Conservation (phyloP, 176 grass and related monocot genomes). For the Alopecurus myosuroides region DNA sequence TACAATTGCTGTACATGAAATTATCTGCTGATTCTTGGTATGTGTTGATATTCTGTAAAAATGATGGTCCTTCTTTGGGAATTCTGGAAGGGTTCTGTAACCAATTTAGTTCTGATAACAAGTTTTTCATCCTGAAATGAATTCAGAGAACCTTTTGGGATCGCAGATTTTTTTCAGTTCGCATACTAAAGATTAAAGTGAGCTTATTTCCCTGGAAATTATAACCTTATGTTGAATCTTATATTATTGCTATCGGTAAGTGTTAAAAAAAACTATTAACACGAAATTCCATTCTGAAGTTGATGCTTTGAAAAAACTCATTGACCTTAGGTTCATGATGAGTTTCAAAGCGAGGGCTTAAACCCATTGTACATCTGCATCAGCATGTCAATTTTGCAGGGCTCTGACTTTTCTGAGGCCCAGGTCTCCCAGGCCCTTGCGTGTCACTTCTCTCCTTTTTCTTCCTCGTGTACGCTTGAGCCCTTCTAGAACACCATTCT, state of each 20-base stretch:
- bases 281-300: not conserved
- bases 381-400: conserved; percentile 12
- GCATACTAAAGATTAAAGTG: not conserved
- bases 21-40: not conserved
- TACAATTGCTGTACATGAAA: not conserved
- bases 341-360: not conserved
- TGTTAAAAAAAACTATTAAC: too few species aligned
- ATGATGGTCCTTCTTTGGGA: not conserved
- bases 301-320: conserved; percentile 16
- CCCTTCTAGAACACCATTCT: conserved; percentile 12
- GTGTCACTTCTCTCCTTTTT: not conserved
- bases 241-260: not conserved
- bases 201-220: not conserved
- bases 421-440: not conserved
- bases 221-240: not conserved
- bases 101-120: not conserved
- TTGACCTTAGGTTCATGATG: not conserved
- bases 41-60: not conserved
- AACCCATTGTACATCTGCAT: not conserved
- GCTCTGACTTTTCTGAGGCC: conserved; percentile 1
- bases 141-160: not conserved
- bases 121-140: not conserved
- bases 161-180: not conserved
- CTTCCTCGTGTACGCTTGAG: not conserved
- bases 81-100: not conserved